Percentiles rank a stretch among this genome's conserved stretches.
These are phyloP conservation scores for Nephelium lappaceum DNA, from an alignment of 345 rosid species.

Conservation along the genomic window DNA sequence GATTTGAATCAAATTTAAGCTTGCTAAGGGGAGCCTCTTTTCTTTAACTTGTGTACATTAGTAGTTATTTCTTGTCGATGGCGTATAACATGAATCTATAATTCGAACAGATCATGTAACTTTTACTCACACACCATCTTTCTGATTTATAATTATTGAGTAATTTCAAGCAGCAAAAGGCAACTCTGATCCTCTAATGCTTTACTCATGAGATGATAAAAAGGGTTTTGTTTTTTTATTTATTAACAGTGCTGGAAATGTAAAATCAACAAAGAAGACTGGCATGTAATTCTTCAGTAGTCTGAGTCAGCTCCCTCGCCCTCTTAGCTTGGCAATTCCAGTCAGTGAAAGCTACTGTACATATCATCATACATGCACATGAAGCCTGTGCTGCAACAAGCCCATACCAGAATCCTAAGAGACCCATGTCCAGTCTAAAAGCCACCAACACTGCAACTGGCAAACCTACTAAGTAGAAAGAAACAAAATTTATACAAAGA, in stretches of 20 bases:
- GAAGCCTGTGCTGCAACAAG: conserved; percentile 41
- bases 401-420: conserved; percentile 32
- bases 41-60: not conserved
- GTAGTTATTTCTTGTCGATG: not conserved
- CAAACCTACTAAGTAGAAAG: conserved; percentile 41
- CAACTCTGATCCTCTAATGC: not conserved
- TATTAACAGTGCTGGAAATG: not conserved
- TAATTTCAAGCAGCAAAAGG: not conserved
- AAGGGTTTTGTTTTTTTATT: not conserved
- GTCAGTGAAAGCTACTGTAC: conserved; percentile 29
- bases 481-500: conserved; percentile 28
- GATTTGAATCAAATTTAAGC: not conserved
- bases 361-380: conserved; percentile 36
- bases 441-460: conserved; percentile 28
- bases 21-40: not conserved
- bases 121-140: not conserved
- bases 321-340: conserved; percentile 34
- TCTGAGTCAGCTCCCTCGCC: conserved; percentile 32
- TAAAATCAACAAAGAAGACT: conserved; percentile 24
- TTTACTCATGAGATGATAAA: not conserved
- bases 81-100: not conserved
- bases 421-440: conserved; percentile 17
- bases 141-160: not conserved
- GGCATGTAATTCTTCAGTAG: conserved; percentile 10
- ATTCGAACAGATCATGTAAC: not conserved